Evolutionary conservation across 176 grass and related monocot species (phyloP).

Genomic region (Paspalum vaginatum): DNA sequence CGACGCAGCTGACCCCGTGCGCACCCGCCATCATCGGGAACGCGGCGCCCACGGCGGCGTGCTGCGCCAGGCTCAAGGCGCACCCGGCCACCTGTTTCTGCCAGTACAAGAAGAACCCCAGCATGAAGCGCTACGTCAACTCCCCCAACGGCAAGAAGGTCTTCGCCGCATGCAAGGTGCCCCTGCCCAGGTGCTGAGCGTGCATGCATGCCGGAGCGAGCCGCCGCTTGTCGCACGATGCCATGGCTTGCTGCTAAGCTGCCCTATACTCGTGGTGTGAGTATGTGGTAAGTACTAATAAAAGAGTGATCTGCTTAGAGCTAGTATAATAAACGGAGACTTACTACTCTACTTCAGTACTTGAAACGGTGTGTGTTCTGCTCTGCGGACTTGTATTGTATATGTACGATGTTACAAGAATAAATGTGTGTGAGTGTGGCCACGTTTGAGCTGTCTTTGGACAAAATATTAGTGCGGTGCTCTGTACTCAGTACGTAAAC

Average conservation of each 20-base stretch:
- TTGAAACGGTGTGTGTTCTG: background rate
- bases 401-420: background rate
- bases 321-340: conserved; percentile 21
- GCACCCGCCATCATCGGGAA: conserved; percentile 66
- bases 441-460: conserved; percentile 1
- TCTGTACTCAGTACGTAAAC: no score
- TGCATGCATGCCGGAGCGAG: background rate
- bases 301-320: background rate
- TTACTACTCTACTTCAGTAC: background rate
- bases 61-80: conserved; percentile 76
- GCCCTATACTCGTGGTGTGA: no score
- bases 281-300: background rate
- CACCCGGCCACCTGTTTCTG: conserved; percentile 83
- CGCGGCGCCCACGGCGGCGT: conserved; percentile 51
- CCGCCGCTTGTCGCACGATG: no score
- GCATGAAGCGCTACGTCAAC: conserved; percentile 76
- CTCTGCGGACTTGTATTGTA: conserved; percentile 1
- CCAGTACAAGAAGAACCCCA: conserved; percentile 80
- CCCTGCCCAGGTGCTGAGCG: conserved; percentile 45
- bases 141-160: conserved; percentile 93
- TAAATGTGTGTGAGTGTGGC: background rate
- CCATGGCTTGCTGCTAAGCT: no score
- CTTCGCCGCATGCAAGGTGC: conserved; percentile 52
- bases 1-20: conserved; percentile 73
- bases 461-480: no score